A percentile compares a stretch with the other conserved stretches of the same genome.
phyloP scores from a whole-genome alignment of 179 eudicot genomes.

The Heliamphora ciliata region DNA sequence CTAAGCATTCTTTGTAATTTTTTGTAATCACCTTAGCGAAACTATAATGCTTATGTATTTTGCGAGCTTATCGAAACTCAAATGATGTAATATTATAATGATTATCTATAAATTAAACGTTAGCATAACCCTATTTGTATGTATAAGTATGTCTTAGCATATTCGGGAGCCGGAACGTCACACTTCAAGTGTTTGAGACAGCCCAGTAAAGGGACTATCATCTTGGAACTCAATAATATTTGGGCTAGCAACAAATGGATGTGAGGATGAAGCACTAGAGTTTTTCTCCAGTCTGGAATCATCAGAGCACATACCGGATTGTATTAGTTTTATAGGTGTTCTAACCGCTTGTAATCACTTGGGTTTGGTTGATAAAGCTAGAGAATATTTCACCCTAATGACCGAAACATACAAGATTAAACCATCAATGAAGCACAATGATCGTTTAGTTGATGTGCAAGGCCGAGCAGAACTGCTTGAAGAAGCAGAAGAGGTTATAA shows the following conservation, averaged over 20 bases:
- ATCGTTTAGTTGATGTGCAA: constrained; percentile 56
- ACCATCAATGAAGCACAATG: constrained; percentile 65
- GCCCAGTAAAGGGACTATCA: constrained; percentile 35
- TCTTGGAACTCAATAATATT: constrained; percentile 79
- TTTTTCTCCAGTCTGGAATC: constrained; percentile 44
- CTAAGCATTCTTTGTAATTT: too few relatives aligned
- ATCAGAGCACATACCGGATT: constrained; percentile 42
- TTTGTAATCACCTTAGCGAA: too few relatives aligned
- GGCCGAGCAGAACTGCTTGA: constrained; percentile 48
- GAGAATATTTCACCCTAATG: constrained; percentile 46
- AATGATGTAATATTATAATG: too few relatives aligned
- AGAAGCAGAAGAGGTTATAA: constrained; percentile 50
- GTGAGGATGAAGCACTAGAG: constrained; percentile 36
- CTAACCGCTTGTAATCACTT: constrained; percentile 56
- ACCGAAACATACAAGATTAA: constrained; percentile 36
- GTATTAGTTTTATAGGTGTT: constrained; percentile 57
- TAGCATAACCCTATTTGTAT: too few relatives aligned
- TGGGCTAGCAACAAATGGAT: constrained; percentile 66
- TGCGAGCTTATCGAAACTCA: too few relatives aligned
- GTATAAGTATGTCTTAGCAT: too few relatives aligned
- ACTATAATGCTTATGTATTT: too few relatives aligned
- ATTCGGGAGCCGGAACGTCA: too few relatives aligned
- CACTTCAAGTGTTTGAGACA: constrained; percentile 23
- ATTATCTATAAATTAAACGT: too few relatives aligned
- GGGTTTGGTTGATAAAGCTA: constrained; percentile 45